These are phyloP conservation scores for Solanum medicagineum DNA, from an alignment of 257 asterid genomes.

Conservation along the genomic window DNA sequence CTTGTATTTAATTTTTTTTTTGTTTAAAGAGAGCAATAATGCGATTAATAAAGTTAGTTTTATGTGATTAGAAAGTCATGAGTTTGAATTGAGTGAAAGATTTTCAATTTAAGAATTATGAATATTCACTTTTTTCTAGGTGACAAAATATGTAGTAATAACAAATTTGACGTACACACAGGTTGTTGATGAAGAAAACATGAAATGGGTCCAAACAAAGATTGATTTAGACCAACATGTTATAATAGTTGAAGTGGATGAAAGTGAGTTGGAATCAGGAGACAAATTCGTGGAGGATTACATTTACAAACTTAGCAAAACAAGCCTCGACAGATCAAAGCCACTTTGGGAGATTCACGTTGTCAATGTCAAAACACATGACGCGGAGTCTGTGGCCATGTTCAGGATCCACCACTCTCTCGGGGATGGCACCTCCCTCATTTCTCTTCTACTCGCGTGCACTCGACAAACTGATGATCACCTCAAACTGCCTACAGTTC, in stretches of 20 bases:
- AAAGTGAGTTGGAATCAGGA: neutral
- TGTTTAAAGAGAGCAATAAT: too few relatives aligned
- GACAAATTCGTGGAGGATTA: neutral
- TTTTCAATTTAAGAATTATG: too few relatives aligned
- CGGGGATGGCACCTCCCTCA: conserved; percentile 1
- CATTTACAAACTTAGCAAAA: neutral
- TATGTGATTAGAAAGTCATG: too few relatives aligned
- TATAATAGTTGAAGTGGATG: neutral
- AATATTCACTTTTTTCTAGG: neutral
- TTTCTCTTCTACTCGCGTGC: neutral
- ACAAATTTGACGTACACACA: neutral
- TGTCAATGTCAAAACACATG: neutral
- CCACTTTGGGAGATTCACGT: conserved; percentile 6
- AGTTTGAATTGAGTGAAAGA: too few relatives aligned
- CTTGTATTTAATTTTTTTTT: too few relatives aligned
- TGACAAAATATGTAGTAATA: neutral
- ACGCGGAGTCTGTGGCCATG: neutral
- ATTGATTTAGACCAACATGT: conserved; percentile 18
- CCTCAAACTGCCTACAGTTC: neutral
- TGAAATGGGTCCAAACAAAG: conserved; percentile 24
- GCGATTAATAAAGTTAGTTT: too few relatives aligned
- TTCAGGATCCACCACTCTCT: conserved; percentile 3
- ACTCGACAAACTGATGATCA: neutral
- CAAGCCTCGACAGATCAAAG: neutral
- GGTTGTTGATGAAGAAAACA: conserved; percentile 12